Evolutionary conservation across 2,329 filamentous ascomycete species (phyloP).

Genomic region (Botrytis fragariae): DNA sequence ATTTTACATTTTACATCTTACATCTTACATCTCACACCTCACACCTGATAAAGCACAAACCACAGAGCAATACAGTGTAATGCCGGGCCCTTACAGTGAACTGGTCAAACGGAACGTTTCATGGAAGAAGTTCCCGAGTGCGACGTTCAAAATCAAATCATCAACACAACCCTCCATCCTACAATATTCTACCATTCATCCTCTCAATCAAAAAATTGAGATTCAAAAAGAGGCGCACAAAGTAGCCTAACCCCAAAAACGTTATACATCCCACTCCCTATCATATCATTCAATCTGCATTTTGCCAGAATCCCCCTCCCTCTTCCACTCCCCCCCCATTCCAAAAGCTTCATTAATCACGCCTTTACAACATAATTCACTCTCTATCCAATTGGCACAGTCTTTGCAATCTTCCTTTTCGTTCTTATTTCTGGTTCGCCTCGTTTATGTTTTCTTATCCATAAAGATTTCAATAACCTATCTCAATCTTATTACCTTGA

Average conservation of each 20-base stretch:
- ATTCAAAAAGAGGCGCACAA: slow-evolving; percentile 5
- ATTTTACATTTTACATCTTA: background rate
- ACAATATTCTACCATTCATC: background rate
- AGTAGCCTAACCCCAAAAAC: slow-evolving; percentile 11
- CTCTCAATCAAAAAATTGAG: slow-evolving; percentile 8
- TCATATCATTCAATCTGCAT: background rate
- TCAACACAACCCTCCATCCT: background rate
- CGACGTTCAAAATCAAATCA: slow-evolving; percentile 15
- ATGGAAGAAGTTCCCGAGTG: slow-evolving; percentile 20
- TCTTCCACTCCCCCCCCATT: background rate
- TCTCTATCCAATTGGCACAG: slow-evolving; percentile 6
- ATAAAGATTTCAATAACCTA: slow-evolving; percentile 21
- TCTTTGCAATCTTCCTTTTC: slow-evolving; percentile 10
- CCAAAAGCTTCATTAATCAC: background rate
- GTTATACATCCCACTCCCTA: background rate
- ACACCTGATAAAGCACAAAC: background rate
- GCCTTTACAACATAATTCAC: background rate
- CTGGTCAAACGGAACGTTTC: slow-evolving; percentile 19
- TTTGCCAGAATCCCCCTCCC: background rate
- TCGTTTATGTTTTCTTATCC: slow-evolving; percentile 6
- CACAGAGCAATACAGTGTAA: slow-evolving; percentile 16
- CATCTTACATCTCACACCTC: background rate
- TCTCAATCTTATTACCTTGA: slow-evolving; percentile 13
- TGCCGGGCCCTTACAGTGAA: slow-evolving; percentile 18
- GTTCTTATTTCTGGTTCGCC: slow-evolving; percentile 5